Evolutionary conservation across 805 yeast species (phyloP), one percentile per base, ranked within the genome.

Genomic region (Candida patagonica): DNA sequence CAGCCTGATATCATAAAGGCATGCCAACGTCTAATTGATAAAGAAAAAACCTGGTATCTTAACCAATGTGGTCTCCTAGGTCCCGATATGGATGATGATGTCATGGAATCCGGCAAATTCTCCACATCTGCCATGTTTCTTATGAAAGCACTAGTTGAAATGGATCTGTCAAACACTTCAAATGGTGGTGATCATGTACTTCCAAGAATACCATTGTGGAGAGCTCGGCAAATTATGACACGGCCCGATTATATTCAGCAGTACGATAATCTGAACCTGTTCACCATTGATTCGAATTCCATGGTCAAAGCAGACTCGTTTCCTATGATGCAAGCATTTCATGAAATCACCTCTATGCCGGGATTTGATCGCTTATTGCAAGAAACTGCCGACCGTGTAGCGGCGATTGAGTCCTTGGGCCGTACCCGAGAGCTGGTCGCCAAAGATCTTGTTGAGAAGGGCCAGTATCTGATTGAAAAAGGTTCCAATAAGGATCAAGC

Each of bases 251-350:
- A 73, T 53, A 84, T 84, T 42, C 84, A 82, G 51, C 62, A 56
- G 20, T 81, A 79, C 55, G 94, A 84, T 54, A 76, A 80, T 47
- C 61, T 83, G 48, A 84, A 84, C 56, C 73, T 84, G 21, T 84
- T 84, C 59, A 80, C 94, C 2, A 75, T 84, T 40, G 92, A 84
- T 59, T 74, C 84, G 0, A 70, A 73, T 42, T 76, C 85, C 0
- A 51, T 60, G 21, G 94, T 84, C 2, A 64, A 81, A 26, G 89
- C 94, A 0, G 94, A 84, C 56, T 76, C 85, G 6, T 80, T 81
- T 2, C 88, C 89, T 1, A 83, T 84, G 94, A 81, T 84, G 94
- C 70, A 88, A 49, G 94, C 89, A 4, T 84, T 84, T 55, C 74
- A 81, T 43, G 94, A 84, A 54, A 80, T 84, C 38, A 78, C 79